Percentiles rank a stretch among this genome's conserved stretches.
Evolutionary conservation across 2,329 filamentous ascomycete species (phyloP).

Genomic region (Shiraia sp.): DNA sequence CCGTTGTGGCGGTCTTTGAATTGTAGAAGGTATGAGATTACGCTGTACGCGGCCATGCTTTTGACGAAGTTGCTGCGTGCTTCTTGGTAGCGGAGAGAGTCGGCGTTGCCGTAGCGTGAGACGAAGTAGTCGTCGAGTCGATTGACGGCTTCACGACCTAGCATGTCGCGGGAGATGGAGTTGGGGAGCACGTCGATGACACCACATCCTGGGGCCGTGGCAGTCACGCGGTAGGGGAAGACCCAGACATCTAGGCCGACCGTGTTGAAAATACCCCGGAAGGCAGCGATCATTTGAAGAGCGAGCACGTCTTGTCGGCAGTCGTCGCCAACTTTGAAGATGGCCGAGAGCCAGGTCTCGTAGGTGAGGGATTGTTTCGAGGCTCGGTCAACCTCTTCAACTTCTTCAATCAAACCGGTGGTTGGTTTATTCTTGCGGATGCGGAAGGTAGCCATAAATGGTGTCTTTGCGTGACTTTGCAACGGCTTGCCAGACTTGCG

Average conservation of each 20-base stretch:
- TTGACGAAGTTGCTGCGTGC: slow-evolving; percentile 98
- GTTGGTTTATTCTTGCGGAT: slow-evolving; percentile 76
- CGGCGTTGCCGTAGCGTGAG: slow-evolving; percentile 95
- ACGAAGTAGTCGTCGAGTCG: slow-evolving; percentile 98
- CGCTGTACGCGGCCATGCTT: slow-evolving; percentile 97
- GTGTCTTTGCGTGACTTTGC: slow-evolving; percentile 96
- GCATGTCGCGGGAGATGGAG: slow-evolving; percentile 97
- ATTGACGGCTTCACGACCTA: slow-evolving; percentile 96
- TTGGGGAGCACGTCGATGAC: slow-evolving; percentile 98
- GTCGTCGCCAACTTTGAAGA: slow-evolving; percentile 99
- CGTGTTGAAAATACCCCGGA: slow-evolving; percentile 93
- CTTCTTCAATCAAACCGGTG: slow-evolving; percentile 34
- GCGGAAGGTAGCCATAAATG: slow-evolving; percentile 98
- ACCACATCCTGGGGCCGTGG: slow-evolving; percentile 94
- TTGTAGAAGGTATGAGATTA: slow-evolving; percentile 94
- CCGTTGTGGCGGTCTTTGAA: slow-evolving; percentile 99
- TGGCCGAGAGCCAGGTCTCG: slow-evolving; percentile 98
- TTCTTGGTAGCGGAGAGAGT: slow-evolving; percentile 91
- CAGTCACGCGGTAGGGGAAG: slow-evolving; percentile 95
- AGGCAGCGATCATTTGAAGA: slow-evolving; percentile 96
- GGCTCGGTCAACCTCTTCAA: slow-evolving; percentile 35
- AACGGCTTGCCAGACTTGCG: slow-evolving; percentile 96
- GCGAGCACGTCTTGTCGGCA: slow-evolving; percentile 96
- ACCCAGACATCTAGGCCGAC: slow-evolving; percentile 96
- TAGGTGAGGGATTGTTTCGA: slow-evolving; percentile 60